Evolutionary conservation across 169 alveolate species (phyloP).

Genomic region (Plasmodium cynomolgi): DNA sequence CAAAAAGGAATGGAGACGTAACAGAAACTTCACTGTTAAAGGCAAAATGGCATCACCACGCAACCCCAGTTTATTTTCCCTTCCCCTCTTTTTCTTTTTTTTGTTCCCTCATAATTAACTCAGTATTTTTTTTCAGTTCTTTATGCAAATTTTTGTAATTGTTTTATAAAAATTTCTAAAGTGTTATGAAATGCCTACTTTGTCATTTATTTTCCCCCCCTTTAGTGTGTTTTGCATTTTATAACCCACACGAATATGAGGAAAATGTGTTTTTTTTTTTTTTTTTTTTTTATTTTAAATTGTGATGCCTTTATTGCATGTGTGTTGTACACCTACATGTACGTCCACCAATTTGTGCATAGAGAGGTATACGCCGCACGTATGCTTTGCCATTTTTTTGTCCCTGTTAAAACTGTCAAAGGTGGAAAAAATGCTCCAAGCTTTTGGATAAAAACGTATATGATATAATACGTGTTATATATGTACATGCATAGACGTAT

Average conservation of each 20-base stretch:
- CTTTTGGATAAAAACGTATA: neutral
- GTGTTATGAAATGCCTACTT: neutral
- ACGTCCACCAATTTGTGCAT: neutral
- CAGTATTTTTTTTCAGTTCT: neutral
- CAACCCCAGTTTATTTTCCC: neutral
- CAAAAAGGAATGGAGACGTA: neutral
- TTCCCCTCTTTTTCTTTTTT: neutral
- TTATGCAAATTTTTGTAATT: neutral
- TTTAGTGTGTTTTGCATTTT: neutral
- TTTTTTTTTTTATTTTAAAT: neutral
- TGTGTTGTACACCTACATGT: neutral
- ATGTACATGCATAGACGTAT: neutral
- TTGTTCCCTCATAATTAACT: neutral
- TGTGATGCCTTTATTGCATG: neutral
- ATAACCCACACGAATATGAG: neutral
- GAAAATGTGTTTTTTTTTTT: neutral
- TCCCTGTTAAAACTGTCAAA: neutral
- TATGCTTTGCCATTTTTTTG: neutral
- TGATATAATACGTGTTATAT: neutral
- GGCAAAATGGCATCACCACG: neutral
- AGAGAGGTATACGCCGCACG: neutral
- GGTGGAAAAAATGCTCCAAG: neutral
- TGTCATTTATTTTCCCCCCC: neutral
- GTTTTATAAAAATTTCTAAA: neutral
- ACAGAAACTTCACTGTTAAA: neutral